phyloP scores from a whole-genome alignment of 148 eudicot genomes.

The Polygonum maritimum region DNA sequence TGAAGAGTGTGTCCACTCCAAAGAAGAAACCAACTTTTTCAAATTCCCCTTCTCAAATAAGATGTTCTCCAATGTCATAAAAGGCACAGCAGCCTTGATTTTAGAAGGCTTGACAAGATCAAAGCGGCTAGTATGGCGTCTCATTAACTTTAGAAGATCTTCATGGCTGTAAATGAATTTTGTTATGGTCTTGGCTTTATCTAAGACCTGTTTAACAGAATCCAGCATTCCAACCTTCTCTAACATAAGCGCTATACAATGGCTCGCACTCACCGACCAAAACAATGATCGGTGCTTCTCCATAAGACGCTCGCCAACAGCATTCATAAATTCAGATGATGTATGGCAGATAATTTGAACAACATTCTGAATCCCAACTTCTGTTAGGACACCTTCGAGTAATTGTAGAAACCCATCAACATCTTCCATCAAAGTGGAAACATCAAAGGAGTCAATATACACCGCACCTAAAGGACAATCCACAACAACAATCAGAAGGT shows the following conservation, averaged over 20 bases:
- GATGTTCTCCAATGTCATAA: conserved; percentile 50
- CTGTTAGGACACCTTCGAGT: conserved; percentile 42
- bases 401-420: conserved; percentile 31
- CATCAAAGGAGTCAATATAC: conserved; percentile 47
- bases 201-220: conserved; percentile 25
- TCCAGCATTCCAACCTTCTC: conserved; percentile 27
- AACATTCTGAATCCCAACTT: conserved; percentile 50
- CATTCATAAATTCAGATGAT: conserved; percentile 34
- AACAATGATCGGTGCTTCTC: conserved; percentile 39
- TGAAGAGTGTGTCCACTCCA: conserved; percentile 30
- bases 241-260: conserved; percentile 54
- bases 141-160: conserved; percentile 25
- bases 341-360: conserved; percentile 51
- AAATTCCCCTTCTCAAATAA: conserved; percentile 25
- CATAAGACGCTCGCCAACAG: conserved; percentile 29
- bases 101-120: conserved; percentile 39
- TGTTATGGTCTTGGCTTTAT: conserved; percentile 41
- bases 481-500: conserved; percentile 41
- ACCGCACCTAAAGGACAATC: conserved; percentile 58
- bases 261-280: conserved; percentile 54
- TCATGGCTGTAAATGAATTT: conserved; percentile 37
- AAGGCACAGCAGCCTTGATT: conserved; percentile 27
- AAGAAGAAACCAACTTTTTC: conserved; percentile 34
- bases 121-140: conserved; percentile 20
- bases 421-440: conserved; percentile 33